A percentile compares a stretch with the other conserved stretches of the same genome.
These are phyloP conservation scores for Zarea fungicola DNA, from an alignment of 2,329 filamentous ascomycete species.

Conservation along the genomic window DNA sequence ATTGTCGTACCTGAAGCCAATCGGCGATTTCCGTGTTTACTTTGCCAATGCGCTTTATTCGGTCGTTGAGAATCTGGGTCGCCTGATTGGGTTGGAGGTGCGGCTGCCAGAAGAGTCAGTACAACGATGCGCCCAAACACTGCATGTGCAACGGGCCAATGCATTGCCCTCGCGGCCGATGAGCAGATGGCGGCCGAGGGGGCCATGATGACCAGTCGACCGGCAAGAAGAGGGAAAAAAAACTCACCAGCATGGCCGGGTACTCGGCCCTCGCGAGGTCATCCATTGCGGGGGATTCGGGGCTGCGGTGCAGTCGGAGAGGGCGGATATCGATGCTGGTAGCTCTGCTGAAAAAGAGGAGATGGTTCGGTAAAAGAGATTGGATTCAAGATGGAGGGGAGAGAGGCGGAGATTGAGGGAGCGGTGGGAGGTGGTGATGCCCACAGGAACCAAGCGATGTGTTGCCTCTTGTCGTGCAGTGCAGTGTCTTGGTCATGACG, in stretches of 20 bases:
- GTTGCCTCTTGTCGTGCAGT: too few species aligned
- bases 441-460: neutral
- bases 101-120: slow-evolving; percentile 47
- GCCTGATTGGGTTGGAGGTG: slow-evolving; percentile 77
- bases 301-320: slow-evolving; percentile 3
- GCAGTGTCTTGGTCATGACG: slow-evolving; percentile 13
- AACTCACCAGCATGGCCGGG: slow-evolving; percentile 84
- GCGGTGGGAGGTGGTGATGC: neutral
- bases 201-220: too few species aligned
- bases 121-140: too few species aligned
- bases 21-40: slow-evolving; percentile 90
- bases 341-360: slow-evolving; percentile 17
- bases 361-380: neutral
- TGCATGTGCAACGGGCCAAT: slow-evolving; percentile 6
- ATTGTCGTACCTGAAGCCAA: slow-evolving; percentile 76
- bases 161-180: too few species aligned
- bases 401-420: neutral
- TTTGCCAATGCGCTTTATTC: slow-evolving; percentile 78
- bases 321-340: slow-evolving; percentile 6
- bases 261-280: slow-evolving; percentile 84
- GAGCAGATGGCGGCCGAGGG: too few species aligned
- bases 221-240: neutral
- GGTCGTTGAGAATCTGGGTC: slow-evolving; percentile 75
- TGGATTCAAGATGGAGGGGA: too few species aligned
- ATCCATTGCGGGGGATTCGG: slow-evolving; percentile 52